phyloP scores from a whole-genome alignment of 345 rosid genomes.

The Hibiscus mutabilis region DNA sequence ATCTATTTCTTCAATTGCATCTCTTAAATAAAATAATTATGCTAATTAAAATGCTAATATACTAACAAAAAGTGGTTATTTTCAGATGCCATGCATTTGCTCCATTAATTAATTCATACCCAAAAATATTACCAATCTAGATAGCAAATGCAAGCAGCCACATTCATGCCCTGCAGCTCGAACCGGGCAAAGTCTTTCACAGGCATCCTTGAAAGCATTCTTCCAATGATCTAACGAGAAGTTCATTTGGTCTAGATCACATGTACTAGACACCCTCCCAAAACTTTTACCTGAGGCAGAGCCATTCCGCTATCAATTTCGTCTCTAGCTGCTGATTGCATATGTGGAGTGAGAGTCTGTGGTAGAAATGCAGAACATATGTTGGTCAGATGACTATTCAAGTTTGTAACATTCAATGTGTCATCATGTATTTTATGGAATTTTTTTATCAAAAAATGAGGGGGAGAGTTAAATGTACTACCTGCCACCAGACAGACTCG shows the following conservation, averaged over 20 bases:
- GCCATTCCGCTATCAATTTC: slow-evolving; percentile 26
- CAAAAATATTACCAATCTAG: slow-evolving; percentile 54
- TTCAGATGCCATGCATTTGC: not conserved
- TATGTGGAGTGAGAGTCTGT: slow-evolving; percentile 87
- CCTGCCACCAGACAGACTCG: slow-evolving; percentile 95
- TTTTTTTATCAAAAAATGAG: not conserved
- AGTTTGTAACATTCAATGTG: not conserved
- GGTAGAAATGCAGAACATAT: slow-evolving; percentile 22
- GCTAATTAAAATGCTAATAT: not conserved
- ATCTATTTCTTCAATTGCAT: no score
- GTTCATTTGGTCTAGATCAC: slow-evolving; percentile 53
- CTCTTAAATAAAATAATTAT: no score
- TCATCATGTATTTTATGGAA: not conserved
- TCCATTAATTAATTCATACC: not conserved
- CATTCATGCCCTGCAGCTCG: slow-evolving; percentile 89
- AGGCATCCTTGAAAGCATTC: slow-evolving; percentile 82
- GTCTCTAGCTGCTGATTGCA: slow-evolving; percentile 58
- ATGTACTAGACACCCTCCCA: slow-evolving; percentile 30
- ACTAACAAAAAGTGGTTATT: not conserved
- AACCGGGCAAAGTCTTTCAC: slow-evolving; percentile 88
- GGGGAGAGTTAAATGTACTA: slow-evolving; percentile 14
- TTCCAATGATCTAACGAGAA: slow-evolving; percentile 80
- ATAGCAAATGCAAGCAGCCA: slow-evolving; percentile 68
- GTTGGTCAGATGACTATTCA: slow-evolving; percentile 9
- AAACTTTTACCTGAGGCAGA: slow-evolving; percentile 39